Evolutionary conservation across 2,329 filamentous ascomycete genomes (phyloP).

Genomic region (Chrysoporthe austroafricana): DNA sequence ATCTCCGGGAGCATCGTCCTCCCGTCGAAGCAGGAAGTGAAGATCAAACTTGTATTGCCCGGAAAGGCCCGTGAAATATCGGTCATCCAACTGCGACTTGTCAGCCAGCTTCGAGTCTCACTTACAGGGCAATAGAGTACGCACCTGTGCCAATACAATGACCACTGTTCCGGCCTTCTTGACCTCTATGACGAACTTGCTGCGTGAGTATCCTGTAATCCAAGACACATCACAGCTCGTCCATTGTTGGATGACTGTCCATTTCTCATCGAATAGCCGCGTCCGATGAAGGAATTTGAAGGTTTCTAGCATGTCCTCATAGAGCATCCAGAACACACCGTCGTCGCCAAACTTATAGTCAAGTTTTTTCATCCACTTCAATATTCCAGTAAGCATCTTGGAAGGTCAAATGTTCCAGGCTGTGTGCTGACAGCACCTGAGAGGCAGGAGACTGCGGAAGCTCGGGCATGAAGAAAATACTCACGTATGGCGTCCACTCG

Average conservation of each 20-base stretch:
- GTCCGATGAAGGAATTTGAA: conserved; percentile 51
- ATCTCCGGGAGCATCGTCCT: conserved; percentile 33
- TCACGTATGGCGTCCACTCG: conserved; percentile 68
- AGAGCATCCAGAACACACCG: conserved; percentile 57
- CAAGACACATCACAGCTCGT: conserved; percentile 47
- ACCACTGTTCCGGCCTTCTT: conserved; percentile 47
- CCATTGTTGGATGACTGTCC: conserved; percentile 52
- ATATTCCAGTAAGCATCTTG: background rate
- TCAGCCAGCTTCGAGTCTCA: background rate
- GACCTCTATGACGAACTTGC: conserved; percentile 48
- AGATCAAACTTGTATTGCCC: conserved; percentile 49
- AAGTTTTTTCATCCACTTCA: conserved; percentile 65
- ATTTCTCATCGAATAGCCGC: conserved; percentile 49
- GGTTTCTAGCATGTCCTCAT: conserved; percentile 48
- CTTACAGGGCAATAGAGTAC: background rate
- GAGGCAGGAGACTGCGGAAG: too few relatives aligned
- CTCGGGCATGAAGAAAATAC: background rate
- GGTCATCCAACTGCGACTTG: conserved; percentile 45
- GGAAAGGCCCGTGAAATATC: conserved; percentile 50
- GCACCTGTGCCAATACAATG: conserved; percentile 46
- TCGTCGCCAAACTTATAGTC: conserved; percentile 71
- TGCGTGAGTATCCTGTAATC: conserved; percentile 50
- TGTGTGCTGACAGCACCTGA: too few relatives aligned
- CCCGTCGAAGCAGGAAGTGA: conserved; percentile 48
- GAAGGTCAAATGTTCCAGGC: background rate